Base-by-base conservation (phyloP, 306 rosid genomes). In the Ceratonia siliqua region DNA sequence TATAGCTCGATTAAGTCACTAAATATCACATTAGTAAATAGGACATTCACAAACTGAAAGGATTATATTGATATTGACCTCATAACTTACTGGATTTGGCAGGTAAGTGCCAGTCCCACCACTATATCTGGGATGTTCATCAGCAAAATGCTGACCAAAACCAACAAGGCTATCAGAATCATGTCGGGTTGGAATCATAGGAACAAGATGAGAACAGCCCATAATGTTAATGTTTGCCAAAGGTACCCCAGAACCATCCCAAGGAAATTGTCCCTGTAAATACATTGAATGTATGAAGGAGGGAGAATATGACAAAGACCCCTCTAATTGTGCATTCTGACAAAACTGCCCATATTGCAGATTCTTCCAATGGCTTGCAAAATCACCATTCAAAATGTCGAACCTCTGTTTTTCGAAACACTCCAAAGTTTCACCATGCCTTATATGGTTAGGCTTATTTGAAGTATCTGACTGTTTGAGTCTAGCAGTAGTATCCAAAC, bases 51-150 rank as follows among this genome's bases (percentile, higher is more conserved):
- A 20, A 13, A 39, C 49, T 41, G 57, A 58, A 69, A 25, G 33
- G 41, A 2, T 48, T 52, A 20, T 14, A 20, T 38, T 36, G 21
- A 69, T 22, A 78, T 18, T 62, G 38, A 81, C 55, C 54, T 56
- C 32, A 32, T 82, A 65, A 52, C 81, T 65, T 80, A 68, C 77
- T 38, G 92, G 90, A 73, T 79, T 82, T 65, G 97, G 97, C 70
- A 89, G 61, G 82, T 79, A 93, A 8, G 97, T 84, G 24, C 98
- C 98, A 35, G 89, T 89, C 62, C 98, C 98, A 54, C 74, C 57
- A 43, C 91, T 90, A 70, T 67, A 58, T 78, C 87, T 81, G 13
- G 96, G 92, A 78, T 73, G 62, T 75, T 80, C 88, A 59, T 75
- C 87, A 7, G 58, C 70, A 78, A 42, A 58, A 32, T n/a, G 42